Base-by-base conservation (phyloP, 2,329 filamentous ascomycete genomes). In the Zarea fungicola region DNA sequence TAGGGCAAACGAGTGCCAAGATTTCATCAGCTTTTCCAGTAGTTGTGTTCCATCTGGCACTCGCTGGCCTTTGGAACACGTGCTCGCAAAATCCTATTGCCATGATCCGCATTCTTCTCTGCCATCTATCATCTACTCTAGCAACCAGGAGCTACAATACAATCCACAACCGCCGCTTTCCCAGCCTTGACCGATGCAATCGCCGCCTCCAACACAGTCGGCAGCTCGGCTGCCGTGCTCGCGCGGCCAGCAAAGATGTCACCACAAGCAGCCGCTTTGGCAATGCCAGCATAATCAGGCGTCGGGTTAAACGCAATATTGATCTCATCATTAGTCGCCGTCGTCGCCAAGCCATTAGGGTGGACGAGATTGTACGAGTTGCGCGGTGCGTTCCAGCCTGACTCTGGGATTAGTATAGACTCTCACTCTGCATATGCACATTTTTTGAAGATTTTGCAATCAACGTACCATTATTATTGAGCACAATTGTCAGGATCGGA, bases 201-300 rank as follows among this genome's bases (percentile, higher is more conserved):
- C 1, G 77, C 77, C 55, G 75, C 63, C 57, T 66, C 65, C 44
- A 81, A 59, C 29, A 75, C 70, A 2, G 54, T 58, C 39, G 77
- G 72, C 7, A 81, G 64, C 14, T 75, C 70, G 2, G 64, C 64
- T 2, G 69, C 65, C 47, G 72, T 67, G 37, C 74, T 71, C 1
- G 78, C 75, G 46, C 63, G 65, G 0, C 72, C 74, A 0, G 77
- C 68, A 49, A 73, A 73, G 7, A 81, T 62, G 18, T 78, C 69
- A 6, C 78, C 78, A 1, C 74, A 76, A 0, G 76, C 74, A 0
- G 80, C 78, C 1, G 79, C 80, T 65, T 80, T 79, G 18, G 79
- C 80, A 42, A 83, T 81, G 31, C 77, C 79, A 1, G 76, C 62
- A 56, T 80, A 83, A 60, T 83, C 77, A 0, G 80, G 80, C 5